phyloP scores from a whole-genome alignment of 495 filamentous ascomycete species.

The Cetradonia linearis region DNA sequence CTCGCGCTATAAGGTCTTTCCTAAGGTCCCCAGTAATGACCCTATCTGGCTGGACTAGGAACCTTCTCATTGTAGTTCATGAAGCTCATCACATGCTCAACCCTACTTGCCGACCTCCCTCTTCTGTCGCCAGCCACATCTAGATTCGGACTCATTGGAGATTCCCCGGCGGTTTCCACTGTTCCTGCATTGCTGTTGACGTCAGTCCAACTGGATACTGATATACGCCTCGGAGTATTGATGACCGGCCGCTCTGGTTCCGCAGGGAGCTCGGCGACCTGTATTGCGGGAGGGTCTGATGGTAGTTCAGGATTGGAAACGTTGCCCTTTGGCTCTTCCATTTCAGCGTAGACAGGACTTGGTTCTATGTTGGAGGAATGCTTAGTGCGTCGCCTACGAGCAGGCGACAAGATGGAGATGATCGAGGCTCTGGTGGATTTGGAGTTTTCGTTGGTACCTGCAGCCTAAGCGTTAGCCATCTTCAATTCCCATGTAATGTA shows the following conservation, averaged over 20 bases:
- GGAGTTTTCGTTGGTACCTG: constrained; percentile 3
- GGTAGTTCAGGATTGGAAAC: constrained; percentile 3
- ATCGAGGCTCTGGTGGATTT: background rate
- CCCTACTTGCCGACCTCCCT: background rate
- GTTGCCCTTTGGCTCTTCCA: background rate
- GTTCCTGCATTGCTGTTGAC: constrained; percentile 2
- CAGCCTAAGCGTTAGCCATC: background rate
- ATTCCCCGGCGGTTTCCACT: background rate
- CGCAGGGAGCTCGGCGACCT: constrained; percentile 3
- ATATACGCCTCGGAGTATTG: background rate
- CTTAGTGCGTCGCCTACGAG: background rate
- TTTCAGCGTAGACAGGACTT: background rate
- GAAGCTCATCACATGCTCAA: constrained; percentile 19
- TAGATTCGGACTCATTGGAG: constrained; percentile 13
- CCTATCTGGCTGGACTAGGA: constrained; percentile 3
- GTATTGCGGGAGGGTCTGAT: background rate
- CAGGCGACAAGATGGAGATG: background rate
- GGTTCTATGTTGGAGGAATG: background rate
- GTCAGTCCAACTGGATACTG: background rate
- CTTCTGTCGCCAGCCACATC: background rate
- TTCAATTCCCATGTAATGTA: background rate
- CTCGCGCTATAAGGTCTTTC: background rate
- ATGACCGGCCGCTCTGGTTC: background rate
- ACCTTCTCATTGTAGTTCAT: constrained; percentile 14
- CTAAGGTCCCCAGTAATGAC: background rate